These are phyloP conservation scores for Artemisia argyi DNA, from an alignment of 129 eudicot species.

Conservation along the genomic window DNA sequence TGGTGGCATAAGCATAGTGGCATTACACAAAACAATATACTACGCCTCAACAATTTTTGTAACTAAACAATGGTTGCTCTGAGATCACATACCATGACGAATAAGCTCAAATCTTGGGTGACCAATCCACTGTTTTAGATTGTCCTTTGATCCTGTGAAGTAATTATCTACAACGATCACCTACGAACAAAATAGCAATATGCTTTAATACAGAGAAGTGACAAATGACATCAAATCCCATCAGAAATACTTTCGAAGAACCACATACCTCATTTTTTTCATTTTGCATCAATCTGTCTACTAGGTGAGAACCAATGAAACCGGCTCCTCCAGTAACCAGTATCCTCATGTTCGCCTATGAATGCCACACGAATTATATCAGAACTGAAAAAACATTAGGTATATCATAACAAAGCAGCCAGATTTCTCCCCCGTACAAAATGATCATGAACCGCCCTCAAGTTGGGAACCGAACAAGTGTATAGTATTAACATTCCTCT, in stretches of 20 bases:
- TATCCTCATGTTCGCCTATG: constrained; percentile 87
- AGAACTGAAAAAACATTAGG: background rate
- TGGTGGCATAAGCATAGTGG: background rate
- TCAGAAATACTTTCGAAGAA: background rate
- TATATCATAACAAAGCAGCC: background rate
- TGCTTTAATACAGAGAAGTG: too few species aligned
- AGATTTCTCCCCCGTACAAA: too few species aligned
- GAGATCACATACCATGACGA: constrained; percentile 67
- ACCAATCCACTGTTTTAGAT: constrained; percentile 78
- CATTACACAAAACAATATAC: background rate
- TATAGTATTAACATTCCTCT: too few species aligned
- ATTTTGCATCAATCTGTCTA: constrained; percentile 79
- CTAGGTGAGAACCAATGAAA: constrained; percentile 86
- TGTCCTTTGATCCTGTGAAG: constrained; percentile 89
- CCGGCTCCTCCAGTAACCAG: constrained; percentile 95
- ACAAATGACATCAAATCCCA: background rate
- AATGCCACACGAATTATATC: background rate
- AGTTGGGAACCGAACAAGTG: too few species aligned
- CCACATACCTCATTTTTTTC: constrained; percentile 76
- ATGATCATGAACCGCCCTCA: too few species aligned
- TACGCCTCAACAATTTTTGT: background rate
- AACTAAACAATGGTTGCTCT: too few species aligned
- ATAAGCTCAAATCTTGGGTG: constrained; percentile 95
- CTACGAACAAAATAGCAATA: constrained; percentile 34
- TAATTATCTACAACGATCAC: constrained; percentile 85